phyloP scores from a whole-genome alignment of 257 asterid genomes.

The Avicennia marina region DNA sequence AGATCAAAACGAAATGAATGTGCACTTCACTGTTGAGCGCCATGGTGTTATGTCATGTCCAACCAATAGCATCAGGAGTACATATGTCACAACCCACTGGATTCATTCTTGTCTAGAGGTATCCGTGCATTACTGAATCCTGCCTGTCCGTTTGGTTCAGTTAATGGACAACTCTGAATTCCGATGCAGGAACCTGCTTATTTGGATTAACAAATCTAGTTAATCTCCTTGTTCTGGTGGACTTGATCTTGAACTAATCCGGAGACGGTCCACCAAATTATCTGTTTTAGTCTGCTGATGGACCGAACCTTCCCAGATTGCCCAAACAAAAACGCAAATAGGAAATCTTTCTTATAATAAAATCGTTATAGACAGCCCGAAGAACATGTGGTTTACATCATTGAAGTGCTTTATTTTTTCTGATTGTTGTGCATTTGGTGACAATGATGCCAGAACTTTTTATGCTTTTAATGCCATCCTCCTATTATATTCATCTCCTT shows the following conservation, averaged over 20 bases:
- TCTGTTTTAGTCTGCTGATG: too few species aligned
- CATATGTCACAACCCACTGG: slow-evolving; percentile 85
- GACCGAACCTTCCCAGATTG: too few species aligned
- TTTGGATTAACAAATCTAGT: slow-evolving; percentile 8
- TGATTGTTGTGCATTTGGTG: background rate
- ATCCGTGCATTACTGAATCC: slow-evolving; percentile 16
- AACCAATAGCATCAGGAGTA: slow-evolving; percentile 28
- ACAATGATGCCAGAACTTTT: background rate
- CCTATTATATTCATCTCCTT: too few species aligned
- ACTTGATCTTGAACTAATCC: background rate
- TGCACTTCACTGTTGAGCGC: slow-evolving; percentile 66
- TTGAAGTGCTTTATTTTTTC: background rate
- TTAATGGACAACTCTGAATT: slow-evolving; percentile 6
- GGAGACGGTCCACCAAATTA: too few species aligned
- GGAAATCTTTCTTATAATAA: background rate
- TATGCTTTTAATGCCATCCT: background rate
- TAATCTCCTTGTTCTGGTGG: background rate
- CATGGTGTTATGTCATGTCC: slow-evolving; percentile 54
- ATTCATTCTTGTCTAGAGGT: slow-evolving; percentile 84
- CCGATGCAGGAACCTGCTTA: slow-evolving; percentile 8
- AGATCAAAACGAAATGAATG: slow-evolving; percentile 45
- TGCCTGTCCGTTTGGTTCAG: slow-evolving; percentile 13
- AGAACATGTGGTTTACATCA: background rate
- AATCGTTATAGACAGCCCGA: background rate
- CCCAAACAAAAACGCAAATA: too few species aligned